A percentile compares a stretch with the other conserved stretches of the same genome.
These are phyloP conservation scores for Kingdonia uniflora DNA, from an alignment of 164 flowering plant species.

Conservation along the genomic window DNA sequence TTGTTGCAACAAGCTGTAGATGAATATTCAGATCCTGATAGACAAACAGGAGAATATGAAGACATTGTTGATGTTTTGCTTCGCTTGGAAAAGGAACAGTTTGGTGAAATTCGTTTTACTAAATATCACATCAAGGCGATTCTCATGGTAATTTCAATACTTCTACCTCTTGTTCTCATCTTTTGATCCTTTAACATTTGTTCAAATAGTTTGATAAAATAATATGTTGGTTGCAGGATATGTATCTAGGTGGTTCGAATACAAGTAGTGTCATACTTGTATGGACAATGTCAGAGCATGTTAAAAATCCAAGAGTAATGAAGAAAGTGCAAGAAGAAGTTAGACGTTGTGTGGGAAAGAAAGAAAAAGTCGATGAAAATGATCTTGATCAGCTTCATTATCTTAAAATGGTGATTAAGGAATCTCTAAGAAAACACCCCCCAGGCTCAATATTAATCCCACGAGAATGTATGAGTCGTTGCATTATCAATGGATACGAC, in stretches of 20 bases:
- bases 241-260: conserved; percentile 12
- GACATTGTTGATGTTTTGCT: no score
- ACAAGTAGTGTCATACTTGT: conserved; percentile 5
- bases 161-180: not conserved
- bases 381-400: conserved; percentile 12
- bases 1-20: not conserved
- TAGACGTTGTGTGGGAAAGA: conserved; percentile 6
- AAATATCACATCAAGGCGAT: no score
- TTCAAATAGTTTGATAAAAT: no score
- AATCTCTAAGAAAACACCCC: conserved; percentile 14
- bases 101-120: no score
- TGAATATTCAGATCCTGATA: not conserved
- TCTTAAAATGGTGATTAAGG: conserved; percentile 15
- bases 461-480: conserved; percentile 6
- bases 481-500: conserved; percentile 11
- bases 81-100: no score
- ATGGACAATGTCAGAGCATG: conserved; percentile 18
- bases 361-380: conserved; percentile 13
- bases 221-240: conserved; percentile 5
- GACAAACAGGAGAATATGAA: not conserved
- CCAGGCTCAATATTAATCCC: conserved; percentile 8
- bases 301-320: conserved; percentile 8
- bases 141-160: no score
- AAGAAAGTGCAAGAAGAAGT: conserved; percentile 15
- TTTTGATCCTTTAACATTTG: not conserved